These are phyloP conservation scores for Talaromyces borbonicus DNA, from an alignment of 495 filamentous ascomycete species.

Conservation along the genomic window DNA sequence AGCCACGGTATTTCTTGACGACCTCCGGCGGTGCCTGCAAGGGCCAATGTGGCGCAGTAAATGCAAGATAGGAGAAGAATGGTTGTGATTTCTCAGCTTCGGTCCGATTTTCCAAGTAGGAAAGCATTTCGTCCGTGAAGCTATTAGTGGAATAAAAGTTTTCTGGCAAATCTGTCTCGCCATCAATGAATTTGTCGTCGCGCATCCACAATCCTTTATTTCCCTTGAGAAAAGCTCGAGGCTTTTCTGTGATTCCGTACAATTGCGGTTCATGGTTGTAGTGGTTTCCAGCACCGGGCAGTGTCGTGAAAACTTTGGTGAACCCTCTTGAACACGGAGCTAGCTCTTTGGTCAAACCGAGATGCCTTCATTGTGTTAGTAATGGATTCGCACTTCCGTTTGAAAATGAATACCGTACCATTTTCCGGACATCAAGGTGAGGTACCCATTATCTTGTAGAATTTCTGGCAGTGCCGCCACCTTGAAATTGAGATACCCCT, in stretches of 20 bases:
- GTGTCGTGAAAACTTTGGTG: slow-evolving; percentile 37
- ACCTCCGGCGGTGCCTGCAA: slow-evolving; percentile 45
- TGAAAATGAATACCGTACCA: too few species aligned
- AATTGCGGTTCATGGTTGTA: slow-evolving; percentile 51
- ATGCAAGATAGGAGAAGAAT: slow-evolving; percentile 53
- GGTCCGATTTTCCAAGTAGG: slow-evolving; percentile 44
- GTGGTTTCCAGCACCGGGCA: slow-evolving; percentile 52
- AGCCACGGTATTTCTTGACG: slow-evolving; percentile 32
- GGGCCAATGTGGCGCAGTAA: slow-evolving; percentile 54
- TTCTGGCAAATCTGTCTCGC: slow-evolving; percentile 34
- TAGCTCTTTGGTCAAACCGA: slow-evolving; percentile 31
- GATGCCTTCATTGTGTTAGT: slow-evolving; percentile 18
- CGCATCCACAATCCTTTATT: slow-evolving; percentile 12
- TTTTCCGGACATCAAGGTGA: slow-evolving; percentile 46
- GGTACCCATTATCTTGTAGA: slow-evolving; percentile 40
- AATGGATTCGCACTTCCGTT: too few species aligned
- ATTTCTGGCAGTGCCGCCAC: slow-evolving; percentile 43
- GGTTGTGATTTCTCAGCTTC: slow-evolving; percentile 37
- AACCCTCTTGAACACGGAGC: slow-evolving; percentile 35
- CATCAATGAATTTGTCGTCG: slow-evolving; percentile 25
- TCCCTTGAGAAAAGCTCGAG: not conserved
- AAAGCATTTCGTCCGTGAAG: slow-evolving; percentile 43
- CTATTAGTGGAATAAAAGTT: slow-evolving; percentile 48
- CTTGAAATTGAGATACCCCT: slow-evolving; percentile 44
- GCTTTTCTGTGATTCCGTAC: not conserved